These are phyloP conservation scores for Venturia asperata DNA, from an alignment of 2,329 filamentous ascomycete genomes.

Conservation along the genomic window DNA sequence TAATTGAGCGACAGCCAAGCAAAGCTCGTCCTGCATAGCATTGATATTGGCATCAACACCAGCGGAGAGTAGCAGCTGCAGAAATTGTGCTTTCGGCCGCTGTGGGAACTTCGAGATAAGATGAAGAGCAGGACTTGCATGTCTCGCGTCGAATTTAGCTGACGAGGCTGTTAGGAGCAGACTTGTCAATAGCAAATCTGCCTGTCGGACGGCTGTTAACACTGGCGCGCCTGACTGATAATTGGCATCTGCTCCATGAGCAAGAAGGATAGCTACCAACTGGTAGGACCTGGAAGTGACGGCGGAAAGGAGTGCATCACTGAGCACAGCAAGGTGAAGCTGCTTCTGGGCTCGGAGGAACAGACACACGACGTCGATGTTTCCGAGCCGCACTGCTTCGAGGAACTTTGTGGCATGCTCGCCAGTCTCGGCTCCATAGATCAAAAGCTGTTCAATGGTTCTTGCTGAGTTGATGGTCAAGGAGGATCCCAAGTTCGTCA, in stretches of 20 bases:
- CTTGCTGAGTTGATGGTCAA: neutral
- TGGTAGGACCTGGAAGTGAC: neutral
- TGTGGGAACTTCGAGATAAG: conserved; percentile 6
- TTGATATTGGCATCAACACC: conserved; percentile 7
- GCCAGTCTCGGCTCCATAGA: neutral
- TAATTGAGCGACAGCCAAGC: neutral
- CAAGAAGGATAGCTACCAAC: conserved; percentile 6
- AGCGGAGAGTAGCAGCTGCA: conserved; percentile 6
- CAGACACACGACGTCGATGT: conserved; percentile 1
- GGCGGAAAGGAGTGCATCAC: conserved; percentile 1
- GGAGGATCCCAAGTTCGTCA: neutral
- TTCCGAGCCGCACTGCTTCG: neutral
- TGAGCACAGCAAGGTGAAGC: neutral
- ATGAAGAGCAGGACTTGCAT: neutral
- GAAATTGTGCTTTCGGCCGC: neutral
- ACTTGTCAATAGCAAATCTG: neutral
- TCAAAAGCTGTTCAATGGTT: conserved; percentile 1
- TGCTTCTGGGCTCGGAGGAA: neutral
- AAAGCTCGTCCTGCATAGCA: conserved; percentile 4
- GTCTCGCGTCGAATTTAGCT: neutral
- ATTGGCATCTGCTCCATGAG: conserved; percentile 7
- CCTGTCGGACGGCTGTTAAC: neutral
- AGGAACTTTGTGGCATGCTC: neutral
- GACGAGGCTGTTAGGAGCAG: conserved; percentile 4
- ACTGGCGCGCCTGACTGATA: neutral